phyloP scores from a whole-genome alignment of 768 basidiomycete species.

The Podaxis sp. region DNA sequence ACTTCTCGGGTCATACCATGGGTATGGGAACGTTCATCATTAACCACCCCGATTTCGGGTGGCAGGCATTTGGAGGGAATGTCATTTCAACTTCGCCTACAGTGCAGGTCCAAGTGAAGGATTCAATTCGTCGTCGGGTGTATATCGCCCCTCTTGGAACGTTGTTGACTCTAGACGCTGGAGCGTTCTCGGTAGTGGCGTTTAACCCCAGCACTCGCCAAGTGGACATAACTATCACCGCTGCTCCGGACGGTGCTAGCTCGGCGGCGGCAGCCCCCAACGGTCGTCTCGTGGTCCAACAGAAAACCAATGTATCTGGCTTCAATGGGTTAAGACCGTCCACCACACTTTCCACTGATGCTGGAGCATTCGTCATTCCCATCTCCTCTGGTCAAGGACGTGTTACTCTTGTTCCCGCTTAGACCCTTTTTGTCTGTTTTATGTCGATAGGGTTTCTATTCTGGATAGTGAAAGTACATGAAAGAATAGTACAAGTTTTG shows the following conservation, averaged over 20 bases:
- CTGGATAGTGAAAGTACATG: neutral
- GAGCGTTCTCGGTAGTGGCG: slow-evolving; percentile 45
- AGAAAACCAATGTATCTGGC: slow-evolving; percentile 40
- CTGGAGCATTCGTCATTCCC: slow-evolving; percentile 47
- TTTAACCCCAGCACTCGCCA: slow-evolving; percentile 38
- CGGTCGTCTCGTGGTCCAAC: slow-evolving; percentile 45
- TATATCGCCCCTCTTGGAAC: slow-evolving; percentile 51
- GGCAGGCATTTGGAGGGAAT: slow-evolving; percentile 59
- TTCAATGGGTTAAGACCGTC: slow-evolving; percentile 40
- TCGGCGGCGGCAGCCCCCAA: slow-evolving; percentile 45
- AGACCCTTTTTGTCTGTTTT: neutral
- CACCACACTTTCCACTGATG: slow-evolving; percentile 34
- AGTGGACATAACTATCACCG: slow-evolving; percentile 40
- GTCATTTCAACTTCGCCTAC: slow-evolving; percentile 40
- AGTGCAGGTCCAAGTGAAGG: slow-evolving; percentile 43
- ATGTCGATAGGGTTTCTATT: neutral
- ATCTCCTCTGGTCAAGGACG: slow-evolving; percentile 39
- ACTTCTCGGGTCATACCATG: slow-evolving; percentile 55
- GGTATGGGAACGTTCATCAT: slow-evolving; percentile 48
- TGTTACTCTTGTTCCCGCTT: slow-evolving; percentile 28
- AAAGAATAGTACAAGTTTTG: slow-evolving; percentile 2
- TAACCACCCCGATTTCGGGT: slow-evolving; percentile 57
- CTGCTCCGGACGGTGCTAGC: slow-evolving; percentile 37
- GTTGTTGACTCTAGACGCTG: slow-evolving; percentile 48
- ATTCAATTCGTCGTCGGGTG: slow-evolving; percentile 49